Evolutionary conservation across 2,329 filamentous ascomycete genomes (phyloP).

Genomic region (Plenodomus biglobosus): DNA sequence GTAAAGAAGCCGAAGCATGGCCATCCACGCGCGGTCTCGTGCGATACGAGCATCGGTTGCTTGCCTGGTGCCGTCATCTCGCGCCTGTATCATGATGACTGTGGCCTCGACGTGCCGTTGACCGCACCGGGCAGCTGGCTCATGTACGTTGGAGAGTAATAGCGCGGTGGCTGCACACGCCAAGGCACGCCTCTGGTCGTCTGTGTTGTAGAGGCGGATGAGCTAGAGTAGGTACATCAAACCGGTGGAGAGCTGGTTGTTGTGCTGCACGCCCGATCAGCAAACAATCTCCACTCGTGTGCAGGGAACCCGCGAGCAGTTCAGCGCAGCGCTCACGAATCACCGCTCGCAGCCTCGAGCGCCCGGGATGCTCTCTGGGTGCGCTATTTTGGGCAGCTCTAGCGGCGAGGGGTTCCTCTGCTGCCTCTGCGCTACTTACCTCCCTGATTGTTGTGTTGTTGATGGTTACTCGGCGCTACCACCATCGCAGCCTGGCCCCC

Average conservation of each 20-base stretch:
- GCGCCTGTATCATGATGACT: slow-evolving; percentile 7
- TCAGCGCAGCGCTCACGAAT: slow-evolving; percentile 33
- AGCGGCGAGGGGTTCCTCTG: slow-evolving; percentile 26
- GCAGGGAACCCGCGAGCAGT: slow-evolving; percentile 36
- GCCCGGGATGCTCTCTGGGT: slow-evolving; percentile 29
- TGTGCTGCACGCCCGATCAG: slow-evolving; percentile 34
- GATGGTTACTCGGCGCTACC: slow-evolving; percentile 29
- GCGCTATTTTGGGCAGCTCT: slow-evolving; percentile 36
- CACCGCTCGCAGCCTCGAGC: slow-evolving; percentile 23
- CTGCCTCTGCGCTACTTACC: slow-evolving; percentile 21
- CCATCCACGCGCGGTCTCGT: slow-evolving; percentile 8
- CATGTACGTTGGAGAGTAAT: slow-evolving; percentile 4
- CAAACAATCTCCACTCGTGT: slow-evolving; percentile 42
- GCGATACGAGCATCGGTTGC: too few species aligned
- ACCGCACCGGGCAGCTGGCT: slow-evolving; percentile 15
- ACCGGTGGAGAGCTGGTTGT: slow-evolving; percentile 23
- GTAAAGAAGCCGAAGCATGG: slow-evolving; percentile 13
- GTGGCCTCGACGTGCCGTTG: slow-evolving; percentile 14
- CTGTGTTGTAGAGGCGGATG: slow-evolving; percentile 20
- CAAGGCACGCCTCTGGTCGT: slow-evolving; percentile 29
- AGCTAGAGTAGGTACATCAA: slow-evolving; percentile 14
- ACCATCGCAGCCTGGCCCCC: slow-evolving; percentile 13
- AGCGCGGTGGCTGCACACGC: slow-evolving; percentile 23
- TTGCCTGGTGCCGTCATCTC: background rate
- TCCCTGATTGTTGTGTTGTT: slow-evolving; percentile 34